These are phyloP conservation scores for Globisporangium echinulatum DNA, from an alignment of 352 stramenopile genomes.

Conservation along the genomic window DNA sequence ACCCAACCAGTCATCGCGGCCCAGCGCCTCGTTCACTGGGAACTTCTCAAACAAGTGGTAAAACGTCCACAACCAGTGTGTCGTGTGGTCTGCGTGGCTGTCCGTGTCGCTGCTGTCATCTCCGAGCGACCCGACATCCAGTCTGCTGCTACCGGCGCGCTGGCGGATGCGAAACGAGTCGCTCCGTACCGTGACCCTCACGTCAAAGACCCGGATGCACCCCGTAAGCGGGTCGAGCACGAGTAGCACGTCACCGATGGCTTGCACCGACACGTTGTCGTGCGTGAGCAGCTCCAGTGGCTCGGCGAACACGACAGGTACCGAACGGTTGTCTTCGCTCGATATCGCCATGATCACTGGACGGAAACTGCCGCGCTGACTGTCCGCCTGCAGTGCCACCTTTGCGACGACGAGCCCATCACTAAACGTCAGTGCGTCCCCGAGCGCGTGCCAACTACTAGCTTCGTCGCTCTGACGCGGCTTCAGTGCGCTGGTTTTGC, in stretches of 20 bases:
- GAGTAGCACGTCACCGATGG: constrained; percentile 25
- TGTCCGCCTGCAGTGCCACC: constrained; percentile 3
- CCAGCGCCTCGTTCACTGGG: constrained; percentile 20
- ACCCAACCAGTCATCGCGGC: background rate
- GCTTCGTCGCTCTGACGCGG: background rate
- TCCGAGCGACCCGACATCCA: too few species aligned
- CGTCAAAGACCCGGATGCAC: constrained; percentile 11
- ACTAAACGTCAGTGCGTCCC: constrained; percentile 13
- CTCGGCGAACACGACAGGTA: constrained; percentile 17
- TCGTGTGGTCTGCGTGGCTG: background rate
- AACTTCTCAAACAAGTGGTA: constrained; percentile 60
- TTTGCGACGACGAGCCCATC: constrained; percentile 24
- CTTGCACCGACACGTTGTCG: constrained; percentile 11
- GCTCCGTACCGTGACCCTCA: constrained; percentile 34
- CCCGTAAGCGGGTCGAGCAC: constrained; percentile 15
- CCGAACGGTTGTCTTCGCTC: constrained; percentile 24
- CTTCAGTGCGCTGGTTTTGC: constrained; percentile 8
- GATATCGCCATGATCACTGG: constrained; percentile 15
- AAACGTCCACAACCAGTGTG: constrained; percentile 22
- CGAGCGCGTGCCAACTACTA: background rate
- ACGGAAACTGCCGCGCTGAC: constrained; percentile 2
- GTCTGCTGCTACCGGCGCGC: background rate
- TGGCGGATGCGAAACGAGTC: constrained; percentile 45
- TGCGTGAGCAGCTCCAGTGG: constrained; percentile 4
- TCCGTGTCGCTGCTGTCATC: background rate